phyloP scores from a whole-genome alignment of 306 rosid genomes.

The Prunus mongolica region DNA sequence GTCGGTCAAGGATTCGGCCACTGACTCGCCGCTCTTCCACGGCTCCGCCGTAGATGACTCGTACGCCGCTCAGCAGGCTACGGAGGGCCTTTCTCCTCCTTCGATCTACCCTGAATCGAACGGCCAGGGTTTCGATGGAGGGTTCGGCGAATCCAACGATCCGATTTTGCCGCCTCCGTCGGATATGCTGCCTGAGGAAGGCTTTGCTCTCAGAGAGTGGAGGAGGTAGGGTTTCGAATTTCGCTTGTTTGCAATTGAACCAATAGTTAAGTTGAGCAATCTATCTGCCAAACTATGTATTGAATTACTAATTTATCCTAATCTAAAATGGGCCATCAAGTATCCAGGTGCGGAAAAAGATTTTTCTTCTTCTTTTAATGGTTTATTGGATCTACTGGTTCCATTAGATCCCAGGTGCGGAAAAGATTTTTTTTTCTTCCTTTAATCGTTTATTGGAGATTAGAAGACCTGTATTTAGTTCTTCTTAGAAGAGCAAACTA shows the following conservation, averaged over 20 bases:
- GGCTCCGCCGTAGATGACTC: conserved; percentile 17
- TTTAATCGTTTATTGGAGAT: conserved; percentile 12
- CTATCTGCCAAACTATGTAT: no score
- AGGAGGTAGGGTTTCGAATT: conserved; percentile 27
- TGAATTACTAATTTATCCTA: no score
- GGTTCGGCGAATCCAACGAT: conserved; percentile 26
- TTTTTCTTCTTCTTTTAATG: no score
- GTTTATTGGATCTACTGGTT: conserved; percentile 28
- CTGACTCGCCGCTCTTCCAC: conserved; percentile 28
- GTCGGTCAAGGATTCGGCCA: conserved; percentile 27
- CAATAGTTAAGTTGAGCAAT: background rate
- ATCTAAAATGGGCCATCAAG: no score
- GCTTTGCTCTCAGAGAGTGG: conserved; percentile 41
- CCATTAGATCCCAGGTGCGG: no score
- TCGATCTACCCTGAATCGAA: conserved; percentile 20
- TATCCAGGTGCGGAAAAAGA: no score
- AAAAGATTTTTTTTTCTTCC: no score
- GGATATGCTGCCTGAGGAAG: conserved; percentile 40
- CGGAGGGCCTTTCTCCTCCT: conserved; percentile 13
- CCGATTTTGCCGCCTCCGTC: conserved; percentile 37
- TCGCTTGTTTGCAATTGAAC: background rate
- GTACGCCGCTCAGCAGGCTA: conserved; percentile 8
- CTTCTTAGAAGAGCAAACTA: background rate
- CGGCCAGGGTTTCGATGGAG: conserved; percentile 23
- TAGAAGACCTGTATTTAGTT: background rate